A percentile compares a stretch with the other conserved stretches of the same genome.
These are phyloP conservation scores for Pascua guehoae DNA, from an alignment of 1,284 basidiomycete species.

Conservation along the genomic window DNA sequence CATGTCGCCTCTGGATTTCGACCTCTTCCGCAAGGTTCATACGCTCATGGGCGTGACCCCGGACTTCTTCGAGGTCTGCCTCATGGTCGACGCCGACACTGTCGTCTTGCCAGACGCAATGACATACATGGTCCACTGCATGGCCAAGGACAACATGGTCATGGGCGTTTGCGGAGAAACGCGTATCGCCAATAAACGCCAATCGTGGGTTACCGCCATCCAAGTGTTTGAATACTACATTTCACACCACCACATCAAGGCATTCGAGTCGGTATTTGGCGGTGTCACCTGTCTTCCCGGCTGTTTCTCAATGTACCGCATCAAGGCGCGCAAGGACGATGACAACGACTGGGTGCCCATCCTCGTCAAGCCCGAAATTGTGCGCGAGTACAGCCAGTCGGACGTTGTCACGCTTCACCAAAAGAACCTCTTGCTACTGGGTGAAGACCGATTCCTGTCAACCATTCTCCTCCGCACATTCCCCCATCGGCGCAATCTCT, in stretches of 20 bases:
- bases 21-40: slow-evolving; percentile 95
- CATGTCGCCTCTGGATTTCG: slow-evolving; percentile 96
- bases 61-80: slow-evolving; percentile 93
- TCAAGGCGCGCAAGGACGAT: slow-evolving; percentile 82
- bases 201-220: slow-evolving; percentile 97
- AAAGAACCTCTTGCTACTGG: slow-evolving; percentile 93
- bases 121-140: slow-evolving; percentile 84
- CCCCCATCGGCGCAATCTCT: slow-evolving; percentile 99
- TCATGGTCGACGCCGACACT: slow-evolving; percentile 99
- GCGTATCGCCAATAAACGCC: slow-evolving; percentile 94
- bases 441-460: slow-evolving; percentile 97
- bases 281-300: slow-evolving; percentile 98
- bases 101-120: slow-evolving; percentile 85
- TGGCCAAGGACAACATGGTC: slow-evolving; percentile 97
- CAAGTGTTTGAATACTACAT: slow-evolving; percentile 99
- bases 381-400: slow-evolving; percentile 92
- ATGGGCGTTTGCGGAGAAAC: slow-evolving; percentile 99
- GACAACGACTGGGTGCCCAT: slow-evolving; percentile 98
- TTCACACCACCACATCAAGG: slow-evolving; percentile 95
- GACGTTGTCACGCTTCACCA: slow-evolving; percentile 93
- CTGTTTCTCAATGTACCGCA: slow-evolving; percentile 98
- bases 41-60: slow-evolving; percentile 98
- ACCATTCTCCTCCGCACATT: slow-evolving; percentile 93
- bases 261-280: slow-evolving; percentile 98
- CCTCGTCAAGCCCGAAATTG: slow-evolving; percentile 95